Base-by-base conservation (phyloP, 305 asterid genomes). In the Solanum aculeatissimum region DNA sequence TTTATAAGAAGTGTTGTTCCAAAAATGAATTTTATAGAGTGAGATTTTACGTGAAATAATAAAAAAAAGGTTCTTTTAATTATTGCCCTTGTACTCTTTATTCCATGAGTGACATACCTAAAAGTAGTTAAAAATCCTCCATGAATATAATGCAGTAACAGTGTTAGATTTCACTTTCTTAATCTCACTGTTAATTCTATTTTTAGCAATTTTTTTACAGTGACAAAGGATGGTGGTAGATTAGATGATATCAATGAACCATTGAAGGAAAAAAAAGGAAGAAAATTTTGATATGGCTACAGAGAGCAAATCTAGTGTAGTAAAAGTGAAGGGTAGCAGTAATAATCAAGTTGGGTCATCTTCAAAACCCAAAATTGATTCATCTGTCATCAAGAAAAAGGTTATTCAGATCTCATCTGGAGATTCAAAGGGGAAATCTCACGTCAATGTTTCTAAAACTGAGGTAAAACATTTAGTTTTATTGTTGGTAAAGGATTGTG, bases 371-470 rank as follows among this genome's bases (percentile, higher is more conserved):
- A 92, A 80, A 88, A 25, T 89, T 23, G 96, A 92, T 86, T 84
- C 92, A 87, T 89, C 93, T 72, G 45, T 84, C 13, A 83, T 80
- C 10, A 92, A 88, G 93, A 95, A 88, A 89, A 94, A 89, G 78
- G 77, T 70, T 84, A 74, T 84, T 58, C 92, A 88, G 89, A 90
- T 83, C 84, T 86, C 95, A 47, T 72, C 87, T 81, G 55, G 84
- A 83, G 95, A 89, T 88, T 81, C 88, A 71, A 93, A 90, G 88
- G 85, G 78, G 78, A 77, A 77, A 91, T 89, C 82, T 77, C 29
- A 27, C 65, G 51, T 77, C 11, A 49, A 94, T 86, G 82, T 81
- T 77, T 23, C 88, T 79, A 89, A 71, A 87, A 71, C 86, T 82
- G 90, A 84, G 92, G 92, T 89, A 86, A 57, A 57, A 57, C 14